Evolutionary conservation across 305 asterid genomes (phyloP).

Genomic region (Fraxinus baroniana): DNA sequence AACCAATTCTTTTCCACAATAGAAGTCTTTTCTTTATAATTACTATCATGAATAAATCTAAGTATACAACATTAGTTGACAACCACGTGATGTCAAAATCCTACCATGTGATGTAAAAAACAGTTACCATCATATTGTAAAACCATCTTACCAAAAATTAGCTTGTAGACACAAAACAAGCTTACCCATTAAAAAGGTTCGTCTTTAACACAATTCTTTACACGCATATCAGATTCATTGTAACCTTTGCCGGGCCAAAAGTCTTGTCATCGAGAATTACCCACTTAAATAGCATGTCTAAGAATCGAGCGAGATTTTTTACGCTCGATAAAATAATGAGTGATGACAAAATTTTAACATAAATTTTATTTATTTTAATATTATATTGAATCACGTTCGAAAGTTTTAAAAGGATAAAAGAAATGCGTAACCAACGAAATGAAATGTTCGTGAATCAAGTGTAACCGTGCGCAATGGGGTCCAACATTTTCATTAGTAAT

Average conservation of each 20-base stretch:
- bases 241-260: not conserved
- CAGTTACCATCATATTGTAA: constrained; percentile 11
- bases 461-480: constrained; percentile 48
- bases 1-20: constrained; percentile 30
- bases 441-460: constrained; percentile 24
- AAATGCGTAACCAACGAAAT: not conserved
- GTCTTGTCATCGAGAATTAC: not conserved
- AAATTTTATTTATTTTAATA: not conserved
- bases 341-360: not conserved
- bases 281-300: not conserved
- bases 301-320: not conserved
- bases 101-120: not conserved
- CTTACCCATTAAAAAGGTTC: not conserved
- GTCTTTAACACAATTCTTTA: not conserved
- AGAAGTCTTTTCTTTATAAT: constrained; percentile 15
- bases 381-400: not conserved
- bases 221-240: not conserved
- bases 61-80: no score
- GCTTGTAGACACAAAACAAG: not conserved
- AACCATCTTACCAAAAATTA: not conserved
- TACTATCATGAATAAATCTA: no score
- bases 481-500: constrained; percentile 32
- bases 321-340: not conserved
- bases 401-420: not conserved
- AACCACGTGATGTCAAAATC: no score